A percentile compares a stretch with the other conserved stretches of the same genome.
These are phyloP conservation scores for Penicillium hordei DNA, from an alignment of 2,329 filamentous ascomycete genomes.

Conservation along the genomic window DNA sequence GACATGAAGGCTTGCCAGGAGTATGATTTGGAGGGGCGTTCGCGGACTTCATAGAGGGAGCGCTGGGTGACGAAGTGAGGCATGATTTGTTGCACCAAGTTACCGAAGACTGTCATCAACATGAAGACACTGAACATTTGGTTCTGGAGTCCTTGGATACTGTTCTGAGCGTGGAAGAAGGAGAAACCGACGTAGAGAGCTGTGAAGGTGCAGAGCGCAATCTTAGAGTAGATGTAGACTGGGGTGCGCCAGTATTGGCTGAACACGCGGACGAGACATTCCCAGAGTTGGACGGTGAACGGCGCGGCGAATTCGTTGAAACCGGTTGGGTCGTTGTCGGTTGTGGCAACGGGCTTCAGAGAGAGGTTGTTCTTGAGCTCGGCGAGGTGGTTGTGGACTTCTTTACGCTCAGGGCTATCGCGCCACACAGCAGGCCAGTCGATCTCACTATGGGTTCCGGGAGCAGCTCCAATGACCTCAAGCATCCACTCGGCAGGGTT, in stretches of 20 bases:
- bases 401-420: conserved; percentile 56
- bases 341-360: conserved; percentile 40
- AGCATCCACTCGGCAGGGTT: conserved; percentile 80
- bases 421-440: conserved; percentile 67
- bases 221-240: conserved; percentile 84
- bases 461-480: conserved; percentile 58
- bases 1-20: conserved; percentile 72
- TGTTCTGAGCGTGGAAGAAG: conserved; percentile 73
- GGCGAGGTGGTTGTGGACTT: conserved; percentile 58
- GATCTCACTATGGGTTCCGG: conserved; percentile 62
- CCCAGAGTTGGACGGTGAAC: conserved; percentile 64
- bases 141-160: conserved; percentile 79
- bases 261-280: conserved; percentile 74
- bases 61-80: conserved; percentile 60
- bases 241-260: conserved; percentile 91
- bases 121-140: conserved; percentile 92
- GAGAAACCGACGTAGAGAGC: conserved; percentile 81
- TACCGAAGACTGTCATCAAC: conserved; percentile 75
- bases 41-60: conserved; percentile 60
- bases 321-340: conserved; percentile 50
- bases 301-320: conserved; percentile 80
- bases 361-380: conserved; percentile 47
- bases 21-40: conserved; percentile 67
- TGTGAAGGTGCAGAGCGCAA: conserved; percentile 62
- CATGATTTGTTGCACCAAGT: conserved; percentile 55